phyloP scores from a whole-genome alignment of 768 basidiomycete species.

The Lactarius akahatsu region DNA sequence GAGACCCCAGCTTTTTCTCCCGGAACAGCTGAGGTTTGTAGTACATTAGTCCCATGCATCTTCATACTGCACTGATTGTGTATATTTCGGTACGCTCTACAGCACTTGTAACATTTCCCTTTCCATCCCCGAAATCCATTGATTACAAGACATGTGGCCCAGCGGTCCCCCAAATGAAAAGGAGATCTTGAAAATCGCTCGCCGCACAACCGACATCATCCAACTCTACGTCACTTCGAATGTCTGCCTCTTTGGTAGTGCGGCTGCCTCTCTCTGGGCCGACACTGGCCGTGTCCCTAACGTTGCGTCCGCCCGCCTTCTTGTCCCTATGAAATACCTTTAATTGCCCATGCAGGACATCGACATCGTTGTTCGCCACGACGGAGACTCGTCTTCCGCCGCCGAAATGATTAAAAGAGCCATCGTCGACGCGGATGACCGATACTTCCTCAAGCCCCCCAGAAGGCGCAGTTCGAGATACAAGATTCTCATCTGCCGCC shows the following conservation, averaged over 20 bases:
- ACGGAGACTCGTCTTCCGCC: neutral
- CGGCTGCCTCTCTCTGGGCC: slow-evolving; percentile 11
- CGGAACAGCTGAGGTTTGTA: neutral
- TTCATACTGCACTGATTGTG: neutral
- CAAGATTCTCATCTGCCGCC: slow-evolving; percentile 9
- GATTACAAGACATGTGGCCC: neutral
- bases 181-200: slow-evolving; percentile 20
- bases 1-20: neutral
- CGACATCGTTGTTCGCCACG: slow-evolving; percentile 1
- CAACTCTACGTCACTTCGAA: neutral
- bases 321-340: neutral
- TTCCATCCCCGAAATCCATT: neutral
- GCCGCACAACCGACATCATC: slow-evolving; percentile 18
- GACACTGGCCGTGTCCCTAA: slow-evolving; percentile 12
- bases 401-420: slow-evolving; percentile 1
- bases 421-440: slow-evolving; percentile 3
- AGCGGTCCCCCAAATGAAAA: slow-evolving; percentile 6
- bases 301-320: neutral
- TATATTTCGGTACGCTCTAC: neutral
- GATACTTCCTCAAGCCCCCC: slow-evolving; percentile 15
- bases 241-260: slow-evolving; percentile 22
- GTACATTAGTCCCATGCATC: neutral
- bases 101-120: neutral
- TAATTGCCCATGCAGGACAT: slow-evolving; percentile 6
- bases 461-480: neutral